phyloP scores from a whole-genome alignment of 129 eudicot species.

The Rutidosis leptorrhynchoides region DNA sequence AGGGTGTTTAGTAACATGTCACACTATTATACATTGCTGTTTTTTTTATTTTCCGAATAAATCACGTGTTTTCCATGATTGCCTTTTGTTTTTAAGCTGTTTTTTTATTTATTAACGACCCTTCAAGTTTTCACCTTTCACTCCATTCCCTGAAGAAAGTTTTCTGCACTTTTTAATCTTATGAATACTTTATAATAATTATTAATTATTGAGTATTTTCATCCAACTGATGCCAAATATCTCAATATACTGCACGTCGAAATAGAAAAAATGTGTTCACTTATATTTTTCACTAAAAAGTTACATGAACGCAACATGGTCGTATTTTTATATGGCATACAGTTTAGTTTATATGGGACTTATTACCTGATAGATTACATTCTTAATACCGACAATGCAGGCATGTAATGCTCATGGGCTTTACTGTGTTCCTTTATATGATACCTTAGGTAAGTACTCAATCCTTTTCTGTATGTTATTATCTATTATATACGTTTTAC shows the following conservation, averaged over 20 bases:
- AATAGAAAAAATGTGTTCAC: not conserved
- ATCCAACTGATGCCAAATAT: not conserved
- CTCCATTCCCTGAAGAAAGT: not conserved
- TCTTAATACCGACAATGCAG: slow-evolving; percentile 49
- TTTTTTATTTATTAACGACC: not conserved
- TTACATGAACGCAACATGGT: not conserved
- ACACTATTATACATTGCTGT: too few relatives aligned
- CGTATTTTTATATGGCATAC: not conserved
- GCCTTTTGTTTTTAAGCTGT: not conserved
- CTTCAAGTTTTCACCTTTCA: not conserved
- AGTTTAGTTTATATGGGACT: not conserved
- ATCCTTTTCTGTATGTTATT: not conserved
- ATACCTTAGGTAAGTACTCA: slow-evolving; percentile 65
- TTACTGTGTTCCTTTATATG: slow-evolving; percentile 85
- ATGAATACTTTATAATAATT: not conserved
- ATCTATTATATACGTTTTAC: not conserved
- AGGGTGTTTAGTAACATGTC: not conserved
- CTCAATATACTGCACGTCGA: not conserved
- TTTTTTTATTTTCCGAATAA: not conserved
- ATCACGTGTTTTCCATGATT: not conserved
- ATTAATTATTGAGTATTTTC: not conserved
- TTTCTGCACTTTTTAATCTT: not conserved
- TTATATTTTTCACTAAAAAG: not conserved
- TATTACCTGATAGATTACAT: slow-evolving; percentile 5
- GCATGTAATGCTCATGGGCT: slow-evolving; percentile 98